Evolutionary conservation across 306 rosid species (phyloP).

Genomic region (Glycine latifolia): DNA sequence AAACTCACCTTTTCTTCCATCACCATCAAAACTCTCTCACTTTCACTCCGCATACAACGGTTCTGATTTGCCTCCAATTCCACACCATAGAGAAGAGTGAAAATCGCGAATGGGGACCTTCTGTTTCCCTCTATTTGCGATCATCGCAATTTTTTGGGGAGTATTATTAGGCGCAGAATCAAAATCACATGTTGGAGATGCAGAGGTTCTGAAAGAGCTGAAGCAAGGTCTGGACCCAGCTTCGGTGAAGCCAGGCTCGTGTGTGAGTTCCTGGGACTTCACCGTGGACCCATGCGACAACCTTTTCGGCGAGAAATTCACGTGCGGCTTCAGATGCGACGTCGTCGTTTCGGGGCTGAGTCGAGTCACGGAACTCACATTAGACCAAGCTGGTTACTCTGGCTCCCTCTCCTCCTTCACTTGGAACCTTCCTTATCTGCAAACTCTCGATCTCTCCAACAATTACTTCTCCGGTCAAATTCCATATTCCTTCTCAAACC

Average conservation of each 20-base stretch:
- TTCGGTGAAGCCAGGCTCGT: constrained; percentile 70
- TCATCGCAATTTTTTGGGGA: not conserved
- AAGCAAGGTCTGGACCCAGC: constrained; percentile 54
- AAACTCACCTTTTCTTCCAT: constrained; percentile 2
- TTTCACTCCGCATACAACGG: constrained; percentile 11
- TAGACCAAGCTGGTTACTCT: constrained; percentile 90
- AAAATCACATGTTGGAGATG: constrained; percentile 68
- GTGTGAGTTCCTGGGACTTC: constrained; percentile 84
- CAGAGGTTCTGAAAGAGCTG: constrained; percentile 60
- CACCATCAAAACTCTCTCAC: not conserved
- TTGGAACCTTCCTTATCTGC: constrained; percentile 70
- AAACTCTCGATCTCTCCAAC: constrained; percentile 72
- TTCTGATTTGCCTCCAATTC: not conserved
- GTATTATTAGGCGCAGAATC: constrained; percentile 37
- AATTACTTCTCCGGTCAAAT: constrained; percentile 72
- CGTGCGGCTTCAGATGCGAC: constrained; percentile 89
- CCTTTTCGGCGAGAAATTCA: constrained; percentile 71
- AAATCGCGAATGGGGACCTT: constrained; percentile 50
- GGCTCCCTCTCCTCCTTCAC: constrained; percentile 53
- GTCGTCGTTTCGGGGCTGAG: constrained; percentile 49
- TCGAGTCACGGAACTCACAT: constrained; percentile 78
- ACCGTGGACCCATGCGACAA: constrained; percentile 76
- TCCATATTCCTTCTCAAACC: constrained; percentile 64
- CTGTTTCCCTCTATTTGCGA: constrained; percentile 22
- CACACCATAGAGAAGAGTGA: not conserved